These are phyloP conservation scores for Mortierella polycephala DNA, from an alignment of 371 early-diverging fungal genomes.

Conservation along the genomic window DNA sequence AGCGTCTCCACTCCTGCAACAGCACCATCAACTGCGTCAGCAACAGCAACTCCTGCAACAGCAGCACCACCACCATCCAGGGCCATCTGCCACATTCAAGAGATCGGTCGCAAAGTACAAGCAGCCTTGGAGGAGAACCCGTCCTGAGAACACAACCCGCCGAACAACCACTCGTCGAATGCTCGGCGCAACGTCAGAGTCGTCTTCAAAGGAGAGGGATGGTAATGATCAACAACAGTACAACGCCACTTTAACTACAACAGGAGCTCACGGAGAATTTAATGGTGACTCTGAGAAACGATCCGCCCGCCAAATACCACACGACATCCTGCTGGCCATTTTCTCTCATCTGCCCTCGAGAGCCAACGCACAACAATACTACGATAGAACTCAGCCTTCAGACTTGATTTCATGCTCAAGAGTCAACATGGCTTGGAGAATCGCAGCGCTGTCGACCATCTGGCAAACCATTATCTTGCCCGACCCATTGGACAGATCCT, in stretches of 20 bases:
- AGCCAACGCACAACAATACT: slow-evolving; percentile 52
- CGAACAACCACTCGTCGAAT: slow-evolving; percentile 11
- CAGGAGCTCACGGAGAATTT: neutral
- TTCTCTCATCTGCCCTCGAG: slow-evolving; percentile 39
- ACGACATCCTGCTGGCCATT: slow-evolving; percentile 49
- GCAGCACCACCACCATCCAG: slow-evolving; percentile 1
- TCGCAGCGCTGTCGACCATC: slow-evolving; percentile 45
- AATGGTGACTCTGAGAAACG: neutral
- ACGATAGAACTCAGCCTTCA: slow-evolving; percentile 35
- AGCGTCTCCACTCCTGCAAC: slow-evolving; percentile 1
- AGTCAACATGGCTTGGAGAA: slow-evolving; percentile 53
- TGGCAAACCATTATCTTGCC: slow-evolving; percentile 52
- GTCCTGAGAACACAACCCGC: slow-evolving; percentile 20
- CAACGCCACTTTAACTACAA: slow-evolving; percentile 2
- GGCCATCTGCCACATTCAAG: slow-evolving; percentile 10
- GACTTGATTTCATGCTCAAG: slow-evolving; percentile 48
- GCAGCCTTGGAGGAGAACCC: slow-evolving; percentile 48
- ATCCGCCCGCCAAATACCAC: slow-evolving; percentile 31
- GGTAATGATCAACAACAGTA: neutral
- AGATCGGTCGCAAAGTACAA: slow-evolving; percentile 31
- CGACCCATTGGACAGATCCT: slow-evolving; percentile 46
- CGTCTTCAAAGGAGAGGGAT: neutral
- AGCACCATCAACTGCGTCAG: slow-evolving; percentile 3
- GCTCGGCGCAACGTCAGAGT: neutral
- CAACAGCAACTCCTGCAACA: slow-evolving; percentile 6